phyloP scores from a whole-genome alignment of 2,329 filamentous ascomycete genomes.

The Colletotrichum phormii region DNA sequence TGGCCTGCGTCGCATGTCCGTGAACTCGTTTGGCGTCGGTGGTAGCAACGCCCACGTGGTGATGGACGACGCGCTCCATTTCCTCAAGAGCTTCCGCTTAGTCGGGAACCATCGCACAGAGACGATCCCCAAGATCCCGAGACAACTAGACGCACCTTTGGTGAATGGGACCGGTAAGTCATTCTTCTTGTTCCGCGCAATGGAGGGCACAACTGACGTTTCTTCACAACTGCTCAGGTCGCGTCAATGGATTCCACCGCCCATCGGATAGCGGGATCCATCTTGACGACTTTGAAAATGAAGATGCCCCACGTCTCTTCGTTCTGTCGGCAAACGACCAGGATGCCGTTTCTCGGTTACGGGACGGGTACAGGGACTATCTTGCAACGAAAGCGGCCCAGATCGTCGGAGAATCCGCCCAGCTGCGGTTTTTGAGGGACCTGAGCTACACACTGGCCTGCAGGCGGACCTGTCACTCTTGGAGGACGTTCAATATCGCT shows the following conservation, averaged over 20 bases:
- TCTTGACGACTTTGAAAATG: not conserved
- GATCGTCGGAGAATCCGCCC: not conserved
- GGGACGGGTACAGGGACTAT: conserved; percentile 45
- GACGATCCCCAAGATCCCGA: not conserved
- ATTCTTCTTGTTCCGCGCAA: accelerated
- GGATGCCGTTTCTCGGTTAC: conserved; percentile 50
- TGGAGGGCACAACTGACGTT: not conserved
- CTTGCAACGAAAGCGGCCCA: conserved; percentile 7
- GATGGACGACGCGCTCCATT: conserved; percentile 49
- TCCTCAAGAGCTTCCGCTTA: conserved; percentile 21
- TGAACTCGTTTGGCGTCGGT: conserved; percentile 56
- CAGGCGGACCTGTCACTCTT: conserved; percentile 19
- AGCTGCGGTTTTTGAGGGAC: conserved; percentile 38
- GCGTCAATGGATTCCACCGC: not conserved
- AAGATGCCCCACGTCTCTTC: conserved; percentile 49
- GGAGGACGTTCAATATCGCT: conserved; percentile 21
- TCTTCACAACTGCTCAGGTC: not conserved
- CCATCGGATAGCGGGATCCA: conserved; percentile 27
- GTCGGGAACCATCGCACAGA: conserved; percentile 29
- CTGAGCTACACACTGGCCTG: conserved; percentile 58
- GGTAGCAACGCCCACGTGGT: conserved; percentile 38
- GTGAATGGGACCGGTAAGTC: not conserved
- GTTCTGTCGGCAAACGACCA: conserved; percentile 56
- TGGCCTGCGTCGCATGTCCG: conserved; percentile 62
- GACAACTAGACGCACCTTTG: not conserved